These are phyloP conservation scores for Cucumis variabilis DNA, from an alignment of 331 rosid species.

Conservation along the genomic window DNA sequence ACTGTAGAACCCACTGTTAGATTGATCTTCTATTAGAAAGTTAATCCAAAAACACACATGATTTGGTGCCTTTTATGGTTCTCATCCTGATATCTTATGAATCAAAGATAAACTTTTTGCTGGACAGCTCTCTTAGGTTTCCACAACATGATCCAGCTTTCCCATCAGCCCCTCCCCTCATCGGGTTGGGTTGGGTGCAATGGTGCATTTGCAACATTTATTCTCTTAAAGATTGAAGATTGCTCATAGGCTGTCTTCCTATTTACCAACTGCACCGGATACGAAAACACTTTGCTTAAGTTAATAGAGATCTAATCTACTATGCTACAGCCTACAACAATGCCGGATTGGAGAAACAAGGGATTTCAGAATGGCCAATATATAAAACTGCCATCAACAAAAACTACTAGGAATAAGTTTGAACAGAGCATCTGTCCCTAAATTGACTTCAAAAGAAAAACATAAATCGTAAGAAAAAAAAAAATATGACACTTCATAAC, in stretches of 20 bases:
- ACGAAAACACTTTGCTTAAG: neutral
- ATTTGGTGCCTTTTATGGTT: neutral
- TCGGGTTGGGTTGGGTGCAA: neutral
- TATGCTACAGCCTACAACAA: slow-evolving; percentile 24
- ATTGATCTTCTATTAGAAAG: no score
- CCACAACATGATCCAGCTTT: slow-evolving; percentile 5
- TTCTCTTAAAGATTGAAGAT: neutral
- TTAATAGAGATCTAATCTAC: neutral
- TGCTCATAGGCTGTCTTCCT: neutral
- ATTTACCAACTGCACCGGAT: neutral
- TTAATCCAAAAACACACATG: no score
- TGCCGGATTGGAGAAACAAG: neutral
- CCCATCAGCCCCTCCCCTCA: neutral
- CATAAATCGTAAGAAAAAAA: neutral
- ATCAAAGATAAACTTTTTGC: neutral
- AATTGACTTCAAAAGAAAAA: slow-evolving; percentile 7
- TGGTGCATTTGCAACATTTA: neutral
- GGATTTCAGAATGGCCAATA: slow-evolving; percentile 1
- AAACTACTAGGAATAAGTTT: slow-evolving; percentile 23
- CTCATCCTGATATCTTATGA: neutral
- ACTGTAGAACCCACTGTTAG: neutral
- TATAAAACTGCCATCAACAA: slow-evolving; percentile 22
- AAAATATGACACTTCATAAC: slow-evolving; percentile 13
- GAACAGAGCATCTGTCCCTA: slow-evolving; percentile 27
- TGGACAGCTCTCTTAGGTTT: neutral